Evolutionary conservation across 2,329 filamentous ascomycete species (phyloP), one percentile per base, ranked within the genome.

Genomic region (Corinectria fuckeliana): DNA sequence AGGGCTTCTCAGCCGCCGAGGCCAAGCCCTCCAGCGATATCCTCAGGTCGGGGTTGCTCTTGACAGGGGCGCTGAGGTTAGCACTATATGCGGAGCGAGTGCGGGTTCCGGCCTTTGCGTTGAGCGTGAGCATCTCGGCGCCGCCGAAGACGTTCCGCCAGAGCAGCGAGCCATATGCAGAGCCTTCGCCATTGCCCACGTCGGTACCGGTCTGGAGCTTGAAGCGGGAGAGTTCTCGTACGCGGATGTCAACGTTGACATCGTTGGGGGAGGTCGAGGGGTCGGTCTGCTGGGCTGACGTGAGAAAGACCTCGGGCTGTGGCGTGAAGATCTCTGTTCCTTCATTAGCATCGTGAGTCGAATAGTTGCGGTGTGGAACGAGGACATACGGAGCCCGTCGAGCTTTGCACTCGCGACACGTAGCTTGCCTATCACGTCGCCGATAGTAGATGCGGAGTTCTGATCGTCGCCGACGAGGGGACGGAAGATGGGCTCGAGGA

Each of bases 111-210:
- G 93, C 81, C 28, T 92, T 93, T 48, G 92, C 93, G 71, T 97
- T 94, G 60, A 96, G 80, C 51, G 91, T 92, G 63, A 99, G 79
- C 56, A 90, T 91, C 80, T 99, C 95, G 21, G 93, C 95, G 36
- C 95, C 95, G 50, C 95, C 95, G 74, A 99, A 92, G 60, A 99
- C 85, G 77, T 99, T 99, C 67, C 95, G 89, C 81, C 93, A 89
- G 50, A 94, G 83, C 42, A 93, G 84, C 67, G 95, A 94, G 66
- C 91, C 89, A 73, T 96, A 98, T 4, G 93, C 94, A 7, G 93
- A 96, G 32, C 94, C 95, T 77, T 99, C 95, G 20, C 92, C 88
- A 72, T 96, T 96, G 63, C 95, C 95, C 44, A 97, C 84, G 73
- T 98, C 94, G 8, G 95, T 98, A 60, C 95, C 95, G 0, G 93